Base-by-base conservation (phyloP, 176 grass and related monocot genomes). In the Phoenix roebelenii region DNA sequence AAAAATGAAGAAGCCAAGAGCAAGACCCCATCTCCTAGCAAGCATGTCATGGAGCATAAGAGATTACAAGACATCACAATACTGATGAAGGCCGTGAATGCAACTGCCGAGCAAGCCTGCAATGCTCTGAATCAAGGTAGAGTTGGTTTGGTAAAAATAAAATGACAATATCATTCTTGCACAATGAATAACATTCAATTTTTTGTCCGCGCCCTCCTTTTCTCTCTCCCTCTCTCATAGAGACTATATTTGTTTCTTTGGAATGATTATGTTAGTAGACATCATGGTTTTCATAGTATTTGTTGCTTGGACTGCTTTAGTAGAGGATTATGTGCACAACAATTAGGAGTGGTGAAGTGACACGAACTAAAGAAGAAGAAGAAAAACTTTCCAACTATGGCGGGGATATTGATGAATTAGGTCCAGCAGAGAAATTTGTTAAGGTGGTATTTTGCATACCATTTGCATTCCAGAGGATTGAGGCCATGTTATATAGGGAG, bases 291-390 rank as follows among this genome's bases (percentile, higher is more conserved):
- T 28, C 26, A 28, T 28, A 5, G 26, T 0, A 28, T 28, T 28
- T 24, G 15, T 60, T 49, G 9, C 2, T 64, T 55, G n/a, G 66
- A 18, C 48, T 58, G 15, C 7, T 28, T 69, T 58, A 96, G 87
- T 48, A 87, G 63, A 50, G 87, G 92, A 54, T 73, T 97, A 72
- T 80, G 78, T 14, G 81, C 71, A 48, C 86, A 88, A 64, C 92
- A 97, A 50, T 62, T 97, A 51, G 92, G 91, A 65, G 87, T 97
- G 18, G 82, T 82, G 52, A 97, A 97, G 91, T 97, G 92, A 72
- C 78, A 51, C 92, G 83, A 25, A 90, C 78, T 15, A 82, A 85
- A 60, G 92, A 97, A 22, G 92, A 97, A 85, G 72, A 76, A 5
- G 87, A 83, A 17, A 90, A 88, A 54, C 76, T 97, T 20, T 59